Conservation (phyloP, 2,329 filamentous ascomycete genomes). For the Akanthomyces dipterigenus region DNA sequence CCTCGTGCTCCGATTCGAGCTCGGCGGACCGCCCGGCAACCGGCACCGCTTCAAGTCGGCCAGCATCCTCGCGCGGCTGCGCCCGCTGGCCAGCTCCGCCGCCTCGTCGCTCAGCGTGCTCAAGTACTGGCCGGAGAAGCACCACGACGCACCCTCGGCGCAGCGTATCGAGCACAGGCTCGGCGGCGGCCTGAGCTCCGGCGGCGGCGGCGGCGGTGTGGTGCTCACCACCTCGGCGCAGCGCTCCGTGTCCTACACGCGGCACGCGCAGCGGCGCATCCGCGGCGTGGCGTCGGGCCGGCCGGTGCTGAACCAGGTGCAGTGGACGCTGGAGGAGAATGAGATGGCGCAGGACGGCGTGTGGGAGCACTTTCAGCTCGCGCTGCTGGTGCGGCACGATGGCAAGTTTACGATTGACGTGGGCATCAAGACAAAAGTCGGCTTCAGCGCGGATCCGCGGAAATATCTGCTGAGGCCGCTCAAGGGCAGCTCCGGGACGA, state of each 20-base stretch:
- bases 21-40: conserved; percentile 1
- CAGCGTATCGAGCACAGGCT: neutral
- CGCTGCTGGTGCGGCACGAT: conserved; percentile 3
- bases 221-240: neutral
- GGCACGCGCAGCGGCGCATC: neutral
- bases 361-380: conserved; percentile 6
- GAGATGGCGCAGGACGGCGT: neutral
- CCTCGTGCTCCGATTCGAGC: conserved; percentile 1
- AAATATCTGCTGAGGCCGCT: neutral
- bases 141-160: neutral
- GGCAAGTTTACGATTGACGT: conserved; percentile 2
- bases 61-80: conserved; percentile 2
- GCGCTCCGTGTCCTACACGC: neutral
- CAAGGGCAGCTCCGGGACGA: neutral
- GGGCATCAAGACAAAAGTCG: conserved; percentile 3
- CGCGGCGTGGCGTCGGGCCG: neutral
- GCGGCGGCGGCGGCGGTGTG: neutral
- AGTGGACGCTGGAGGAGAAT: conserved; percentile 6
- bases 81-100: neutral
- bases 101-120: neutral
- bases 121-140: conserved; percentile 2
- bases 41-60: conserved; percentile 5
- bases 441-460: conserved; percentile 3
- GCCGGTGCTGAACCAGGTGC: neutral
- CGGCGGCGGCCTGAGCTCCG: neutral